Base-by-base conservation (phyloP, 2,329 filamentous ascomycete species). In the Alternaria angustiovoidea region DNA sequence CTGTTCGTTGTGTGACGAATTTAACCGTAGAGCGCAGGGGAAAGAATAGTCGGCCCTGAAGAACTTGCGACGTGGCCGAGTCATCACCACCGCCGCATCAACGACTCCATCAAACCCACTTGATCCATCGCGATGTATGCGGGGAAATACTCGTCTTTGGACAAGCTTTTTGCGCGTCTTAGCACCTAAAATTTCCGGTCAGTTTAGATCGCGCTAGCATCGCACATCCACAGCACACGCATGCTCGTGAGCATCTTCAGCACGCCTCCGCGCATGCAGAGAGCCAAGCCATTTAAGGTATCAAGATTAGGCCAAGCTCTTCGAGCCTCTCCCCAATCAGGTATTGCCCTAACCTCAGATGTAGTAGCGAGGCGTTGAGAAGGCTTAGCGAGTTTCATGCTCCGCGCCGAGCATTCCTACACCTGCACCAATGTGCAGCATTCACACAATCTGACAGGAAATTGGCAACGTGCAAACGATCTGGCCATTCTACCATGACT, bases 341-440 rank as follows among this genome's bases (percentile, higher is more conserved):
- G 61, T 47, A 60, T 51, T 16, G 38, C 42, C 26, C 54, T 65
- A 56, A 42, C 61, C 55, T 56, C 41, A 51, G 43, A 44, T 28
- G 44, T 48, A 36, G 46, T 57, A 54, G 57, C 53, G 41, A 58
- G 38, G 46, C 55, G 41, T 68, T 41, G 30, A 48, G 44, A 64
- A 62, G 59, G 67, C 69, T 75, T 70, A 70, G 67, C 62, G 57
- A 64, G 73, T 75, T 76, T 75, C 64, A 70, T 48, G 26, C 53
- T 69, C 69, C 71, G 69, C 63, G 65, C 56, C 54, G 52, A 51
- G 38, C 57, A 51, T 12, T 49, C 51, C 18, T 49, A 57, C 53
- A 60, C 52, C 32, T 60, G 61, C 57, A 53, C 55, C 57, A 54
- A 60, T 36, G 49, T 61, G 66, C 61, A 69, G 28, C 49, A 26